Evolutionary conservation across 805 yeast genomes (phyloP), one percentile per base, ranked within the genome.

Genomic region (Ogataea saltuana): DNA sequence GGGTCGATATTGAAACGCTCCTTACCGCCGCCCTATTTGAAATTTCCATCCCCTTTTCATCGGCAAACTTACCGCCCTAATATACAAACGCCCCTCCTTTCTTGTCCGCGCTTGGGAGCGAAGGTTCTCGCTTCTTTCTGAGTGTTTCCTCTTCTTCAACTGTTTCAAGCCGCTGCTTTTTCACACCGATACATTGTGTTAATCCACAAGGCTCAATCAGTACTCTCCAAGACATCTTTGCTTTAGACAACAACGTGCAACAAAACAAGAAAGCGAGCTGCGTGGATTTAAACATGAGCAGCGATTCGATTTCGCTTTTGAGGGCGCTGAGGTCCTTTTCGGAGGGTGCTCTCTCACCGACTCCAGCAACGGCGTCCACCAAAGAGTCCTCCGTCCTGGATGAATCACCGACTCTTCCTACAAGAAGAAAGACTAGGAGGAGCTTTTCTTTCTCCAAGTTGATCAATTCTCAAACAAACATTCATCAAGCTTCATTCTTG

Each of bases 361-460:
- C 41, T 4, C 41, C 44, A 13, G 28, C n/a, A n/a, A 34, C 31
- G 6, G 41, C 29, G 6, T 33, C 37, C 10, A 20, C 29, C 9
- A 19, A 37, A 23, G 41, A 25, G 13, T 31, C 25, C 22, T 13
- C 44, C 13, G 6, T 18, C 16, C 16, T 27, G 11, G 41, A 44
- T 13, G 29, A 26, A n/a, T n/a, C 22, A 19, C 17, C 33, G 21
- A 21, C 35, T 15, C 8, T 17, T 23, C 23, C 30, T 6, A 10
- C 38, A 17, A 6, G 29, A 16, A 6, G 12, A 25, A 13, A 11
- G 13, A 10, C 28, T 13, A 6, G 12, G 6, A 25, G 28, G 13
- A 25, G 28, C 30, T 45, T 50, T 23, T 45, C 49, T 11, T 19
- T 48, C 16, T 45, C 48, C 11, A 44, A 35, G 25, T 33, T 48